Evolutionary conservation across 305 asterid species (phyloP).

Genomic region (Stenogyne calaminthoides): DNA sequence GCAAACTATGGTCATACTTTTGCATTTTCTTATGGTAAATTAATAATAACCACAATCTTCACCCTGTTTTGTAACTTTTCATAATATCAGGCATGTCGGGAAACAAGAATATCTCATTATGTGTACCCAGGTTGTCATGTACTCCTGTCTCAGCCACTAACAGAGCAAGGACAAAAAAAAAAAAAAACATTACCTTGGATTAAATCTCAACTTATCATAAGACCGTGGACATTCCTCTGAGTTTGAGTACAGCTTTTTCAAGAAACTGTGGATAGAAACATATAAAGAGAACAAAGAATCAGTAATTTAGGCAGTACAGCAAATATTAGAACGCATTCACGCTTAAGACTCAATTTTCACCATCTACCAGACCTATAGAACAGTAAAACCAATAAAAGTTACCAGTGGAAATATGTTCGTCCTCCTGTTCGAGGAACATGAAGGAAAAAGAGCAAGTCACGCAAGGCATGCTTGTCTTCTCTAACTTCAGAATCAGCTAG

Average conservation of each 20-base stretch:
- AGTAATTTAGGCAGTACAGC: not conserved
- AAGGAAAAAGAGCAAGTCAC: slow-evolving; percentile 91
- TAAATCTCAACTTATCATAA: slow-evolving; percentile 84
- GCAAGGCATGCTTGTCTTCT: slow-evolving; percentile 65
- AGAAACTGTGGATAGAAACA: slow-evolving; percentile 56
- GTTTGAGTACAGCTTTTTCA: slow-evolving; percentile 75
- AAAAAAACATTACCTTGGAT: slow-evolving; percentile 75
- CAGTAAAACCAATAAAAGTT: slow-evolving; percentile 24
- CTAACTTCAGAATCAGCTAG: slow-evolving; percentile 57
- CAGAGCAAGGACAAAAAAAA: slow-evolving; percentile 19
- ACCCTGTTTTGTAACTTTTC: slow-evolving; percentile 20
- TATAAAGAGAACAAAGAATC: slow-evolving; percentile 28
- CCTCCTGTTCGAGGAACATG: slow-evolving; percentile 99
- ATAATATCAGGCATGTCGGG: slow-evolving; percentile 13
- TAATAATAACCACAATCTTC: slow-evolving; percentile 12
- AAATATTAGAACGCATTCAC: slow-evolving; percentile 15
- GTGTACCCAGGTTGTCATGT: not conserved
- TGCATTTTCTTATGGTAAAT: not conserved
- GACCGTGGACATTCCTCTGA: slow-evolving; percentile 90
- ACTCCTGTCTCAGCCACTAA: slow-evolving; percentile 12
- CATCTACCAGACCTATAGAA: slow-evolving; percentile 3
- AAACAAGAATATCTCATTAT: slow-evolving; percentile 12
- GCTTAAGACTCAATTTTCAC: not conserved
- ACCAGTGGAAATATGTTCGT: slow-evolving; percentile 90
- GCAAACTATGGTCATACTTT: slow-evolving; percentile 1